Evolutionary conservation across 306 rosid genomes (phyloP).

Genomic region (Quercus bicolor): DNA sequence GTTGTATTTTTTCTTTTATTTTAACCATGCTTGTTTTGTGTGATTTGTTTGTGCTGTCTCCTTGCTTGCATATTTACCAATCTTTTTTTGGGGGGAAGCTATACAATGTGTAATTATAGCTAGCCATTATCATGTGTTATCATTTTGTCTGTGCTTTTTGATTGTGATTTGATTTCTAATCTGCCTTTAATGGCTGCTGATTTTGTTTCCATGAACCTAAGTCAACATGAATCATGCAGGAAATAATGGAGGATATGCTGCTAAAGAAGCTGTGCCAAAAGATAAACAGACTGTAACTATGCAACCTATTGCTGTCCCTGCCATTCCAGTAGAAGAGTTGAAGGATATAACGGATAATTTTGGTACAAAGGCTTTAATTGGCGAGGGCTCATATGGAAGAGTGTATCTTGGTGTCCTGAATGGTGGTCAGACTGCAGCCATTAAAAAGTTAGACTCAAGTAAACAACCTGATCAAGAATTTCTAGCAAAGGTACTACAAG

Average conservation of each 20-base stretch:
- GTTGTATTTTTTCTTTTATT: neutral
- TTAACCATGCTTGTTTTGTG: neutral
- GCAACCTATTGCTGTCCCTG: conserved; percentile 67
- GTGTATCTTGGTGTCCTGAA: conserved; percentile 53
- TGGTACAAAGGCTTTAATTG: conserved; percentile 56
- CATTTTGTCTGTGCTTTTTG: neutral
- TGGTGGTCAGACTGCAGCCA: conserved; percentile 55
- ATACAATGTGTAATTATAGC: neutral
- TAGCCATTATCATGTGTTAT: neutral
- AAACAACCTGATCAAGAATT: conserved; percentile 72
- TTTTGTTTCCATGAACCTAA: conserved; percentile 7
- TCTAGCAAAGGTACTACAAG: conserved; percentile 58
- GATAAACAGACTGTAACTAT: conserved; percentile 28
- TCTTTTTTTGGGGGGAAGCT: neutral
- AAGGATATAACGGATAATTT: conserved; percentile 66
- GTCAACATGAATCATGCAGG: conserved; percentile 31
- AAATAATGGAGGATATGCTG: conserved; percentile 28
- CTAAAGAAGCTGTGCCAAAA: conserved; percentile 35
- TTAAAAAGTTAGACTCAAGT: conserved; percentile 74
- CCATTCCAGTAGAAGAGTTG: conserved; percentile 63
- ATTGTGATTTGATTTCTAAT: conserved; percentile 2
- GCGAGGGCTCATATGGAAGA: conserved; percentile 85
- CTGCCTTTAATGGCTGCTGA: conserved; percentile 2
- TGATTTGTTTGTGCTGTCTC: neutral
- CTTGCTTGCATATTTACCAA: neutral